Base-by-base conservation (phyloP, 2,329 filamentous ascomycete species). In the Xylaria sp. region DNA sequence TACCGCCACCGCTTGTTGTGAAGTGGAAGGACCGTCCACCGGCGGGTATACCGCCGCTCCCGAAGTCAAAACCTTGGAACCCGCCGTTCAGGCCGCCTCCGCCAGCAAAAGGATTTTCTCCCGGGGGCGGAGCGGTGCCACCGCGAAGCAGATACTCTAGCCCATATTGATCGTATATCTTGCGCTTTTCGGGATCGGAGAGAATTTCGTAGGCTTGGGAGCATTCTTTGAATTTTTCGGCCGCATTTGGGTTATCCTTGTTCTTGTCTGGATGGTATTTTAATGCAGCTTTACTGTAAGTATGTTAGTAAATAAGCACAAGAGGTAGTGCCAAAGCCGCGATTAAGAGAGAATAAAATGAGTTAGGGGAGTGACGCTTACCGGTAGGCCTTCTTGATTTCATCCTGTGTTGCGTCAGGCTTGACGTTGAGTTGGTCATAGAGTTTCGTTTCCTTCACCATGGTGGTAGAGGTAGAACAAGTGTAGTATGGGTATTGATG, bases 201-300 rank as follows among this genome's bases (percentile, higher is more conserved):
- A 99, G 90, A 75, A 99, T 97, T 83, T 99, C 96, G 84, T 98
- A 99, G 66, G 96, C 96, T 83, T 98, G 94, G 0, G 94, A 97
- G 72, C 94, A 92, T 81, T 98, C 96, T 84, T 99, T 99, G 87
- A 99, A 99, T 82, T 95, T 98, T 80, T 98, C 96, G 69, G 89
- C 86, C 9, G 95, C 93, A 61, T 89, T 84, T 35, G 94, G 90
- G 75, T 95, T 94, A 82, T 97, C 91, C 81, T 94, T 94, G 86
- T 98, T 99, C 87, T 98, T 99, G 85, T 99, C 96, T 6, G 96
- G 96, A 79, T 99, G 96, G 83, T 90, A 94, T 83, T 94, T 97
- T 79, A 98, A 83, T 63, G 95, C 95, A 65, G 91, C 88, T 86
- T 97, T 97, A 71, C 92, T 93, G 79, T 71, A 65, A 64, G 42